Conservation (phyloP, 23 red algal species). For the Gracilaria vermiculophylla region DNA sequence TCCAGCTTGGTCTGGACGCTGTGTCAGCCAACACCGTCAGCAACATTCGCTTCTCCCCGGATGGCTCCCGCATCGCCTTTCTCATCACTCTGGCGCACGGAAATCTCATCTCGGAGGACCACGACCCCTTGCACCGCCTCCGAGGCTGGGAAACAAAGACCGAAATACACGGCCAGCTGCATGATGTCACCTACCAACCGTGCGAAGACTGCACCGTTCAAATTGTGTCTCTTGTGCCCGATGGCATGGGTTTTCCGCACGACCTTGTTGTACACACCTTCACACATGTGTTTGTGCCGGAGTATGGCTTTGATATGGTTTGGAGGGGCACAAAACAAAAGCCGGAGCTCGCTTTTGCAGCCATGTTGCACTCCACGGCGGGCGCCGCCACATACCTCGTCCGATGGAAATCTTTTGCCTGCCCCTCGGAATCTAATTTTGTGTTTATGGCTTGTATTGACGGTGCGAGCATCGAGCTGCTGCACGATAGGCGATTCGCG, state of each 20-base stretch:
- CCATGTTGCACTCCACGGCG: constrained; percentile 56
- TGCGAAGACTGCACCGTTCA: constrained; percentile 68
- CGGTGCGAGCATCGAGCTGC: constrained; percentile 46
- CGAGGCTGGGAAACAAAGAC: constrained; percentile 33
- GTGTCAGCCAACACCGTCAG: constrained; percentile 51
- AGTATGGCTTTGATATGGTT: constrained; percentile 75
- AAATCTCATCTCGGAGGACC: neutral
- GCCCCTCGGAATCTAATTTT: constrained; percentile 28
- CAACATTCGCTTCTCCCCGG: constrained; percentile 67
- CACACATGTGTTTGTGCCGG: constrained; percentile 68
- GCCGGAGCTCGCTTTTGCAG: constrained; percentile 61
- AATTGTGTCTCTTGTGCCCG: constrained; percentile 6
- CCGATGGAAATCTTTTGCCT: constrained; percentile 30
- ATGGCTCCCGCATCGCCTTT: constrained; percentile 42
- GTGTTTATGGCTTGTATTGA: constrained; percentile 60
- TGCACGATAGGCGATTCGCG: constrained; percentile 40
- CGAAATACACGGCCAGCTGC: neutral
- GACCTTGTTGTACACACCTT: constrained; percentile 39
- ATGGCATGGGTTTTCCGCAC: neutral
- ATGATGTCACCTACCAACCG: constrained; percentile 34
- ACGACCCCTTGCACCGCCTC: constrained; percentile 56
- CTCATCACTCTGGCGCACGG: constrained; percentile 50
- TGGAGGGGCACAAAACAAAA: constrained; percentile 13
- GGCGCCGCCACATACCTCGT: constrained; percentile 62
- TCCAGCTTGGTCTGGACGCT: constrained; percentile 47